Base-by-base conservation (phyloP, 345 rosid genomes). In the Psidium friedrichsthalianum region DNA sequence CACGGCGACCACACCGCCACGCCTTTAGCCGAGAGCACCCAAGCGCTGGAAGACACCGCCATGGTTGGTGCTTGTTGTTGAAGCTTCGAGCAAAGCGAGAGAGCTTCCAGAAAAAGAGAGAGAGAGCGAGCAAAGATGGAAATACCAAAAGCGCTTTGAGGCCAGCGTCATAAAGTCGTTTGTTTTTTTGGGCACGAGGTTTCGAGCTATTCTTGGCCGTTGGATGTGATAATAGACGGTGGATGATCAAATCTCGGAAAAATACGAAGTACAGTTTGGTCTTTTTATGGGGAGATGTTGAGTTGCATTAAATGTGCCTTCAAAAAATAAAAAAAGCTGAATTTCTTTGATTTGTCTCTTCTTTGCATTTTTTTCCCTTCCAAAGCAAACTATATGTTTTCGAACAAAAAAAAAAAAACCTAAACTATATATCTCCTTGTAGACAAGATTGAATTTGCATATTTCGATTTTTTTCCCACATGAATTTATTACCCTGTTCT, bases 1-100 rank as follows among this genome's bases (percentile, higher is more conserved):
- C 13, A 92, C 87, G 44, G 86, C 94, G 47, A 87, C 86, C 24
- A 91, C 84, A 91, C 82, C 24, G 93, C 18, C n/a, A 88, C 42
- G 56, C 84, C 84, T 78, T 90, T 92, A 1, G 86, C 51, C 4
- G 94, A 89, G 5, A 83, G 54, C 69, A 82, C 86, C 83, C 88
- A 87, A 36, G 84, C 36, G 59, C 27, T 69, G 3, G 86, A 69
- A 53, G 88, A 88, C 16, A 21, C 55, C 85, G 74, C 74, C 85
- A 57, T 84, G 54, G 83, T 14, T 47, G 42, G 3, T 84, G 4
- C 80, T 58, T 58, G 78, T 3, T 3, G 78, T 69, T 10, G 47
- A 69, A 69, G 78, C 24, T 64, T 2, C 7, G 78, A 36, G 78
- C 9, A 44, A 44, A 69, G 47, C 10, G 57, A 55, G 22, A 55